phyloP scores from a whole-genome alignment of 257 asterid species.

The Forsythia suspensa region DNA sequence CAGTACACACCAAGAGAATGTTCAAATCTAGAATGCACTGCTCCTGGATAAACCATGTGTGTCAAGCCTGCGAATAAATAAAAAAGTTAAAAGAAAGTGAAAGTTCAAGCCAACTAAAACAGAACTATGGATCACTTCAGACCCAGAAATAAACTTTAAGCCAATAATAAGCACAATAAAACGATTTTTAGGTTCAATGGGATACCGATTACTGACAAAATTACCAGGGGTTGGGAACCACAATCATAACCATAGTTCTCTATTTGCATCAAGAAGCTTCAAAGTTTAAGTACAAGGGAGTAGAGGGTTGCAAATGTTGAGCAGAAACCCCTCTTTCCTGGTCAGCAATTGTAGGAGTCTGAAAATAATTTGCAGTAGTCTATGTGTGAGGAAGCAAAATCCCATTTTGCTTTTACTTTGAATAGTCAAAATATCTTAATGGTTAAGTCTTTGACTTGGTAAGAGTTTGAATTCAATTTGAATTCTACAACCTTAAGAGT shows the following conservation, averaged over 20 bases:
- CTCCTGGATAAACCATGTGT: conserved; percentile 93
- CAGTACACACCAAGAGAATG: conserved; percentile 97
- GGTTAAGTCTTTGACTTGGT: no score
- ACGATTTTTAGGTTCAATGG: conserved; percentile 8
- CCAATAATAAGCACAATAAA: conserved; percentile 4
- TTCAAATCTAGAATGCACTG: conserved; percentile 76
- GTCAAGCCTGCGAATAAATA: conserved; percentile 58
- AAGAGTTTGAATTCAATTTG: no score
- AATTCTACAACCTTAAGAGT: no score
- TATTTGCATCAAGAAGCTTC: neutral
- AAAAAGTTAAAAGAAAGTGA: conserved; percentile 5
- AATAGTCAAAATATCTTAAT: no score
- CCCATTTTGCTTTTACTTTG: no score
- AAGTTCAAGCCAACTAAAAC: neutral
- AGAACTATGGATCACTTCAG: conserved; percentile 14
- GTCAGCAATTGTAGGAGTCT: neutral
- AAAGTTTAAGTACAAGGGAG: conserved; percentile 1
- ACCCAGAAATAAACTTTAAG: conserved; percentile 28
- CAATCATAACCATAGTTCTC: conserved; percentile 13
- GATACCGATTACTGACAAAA: conserved; percentile 13
- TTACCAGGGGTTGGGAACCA: neutral
- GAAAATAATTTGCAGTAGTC: neutral
- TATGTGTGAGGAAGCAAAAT: no score
- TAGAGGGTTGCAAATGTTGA: neutral
- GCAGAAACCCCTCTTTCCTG: neutral